These are phyloP conservation scores for Leavenworthia alabamica DNA, from an alignment of 345 rosid species.

Conservation along the genomic window DNA sequence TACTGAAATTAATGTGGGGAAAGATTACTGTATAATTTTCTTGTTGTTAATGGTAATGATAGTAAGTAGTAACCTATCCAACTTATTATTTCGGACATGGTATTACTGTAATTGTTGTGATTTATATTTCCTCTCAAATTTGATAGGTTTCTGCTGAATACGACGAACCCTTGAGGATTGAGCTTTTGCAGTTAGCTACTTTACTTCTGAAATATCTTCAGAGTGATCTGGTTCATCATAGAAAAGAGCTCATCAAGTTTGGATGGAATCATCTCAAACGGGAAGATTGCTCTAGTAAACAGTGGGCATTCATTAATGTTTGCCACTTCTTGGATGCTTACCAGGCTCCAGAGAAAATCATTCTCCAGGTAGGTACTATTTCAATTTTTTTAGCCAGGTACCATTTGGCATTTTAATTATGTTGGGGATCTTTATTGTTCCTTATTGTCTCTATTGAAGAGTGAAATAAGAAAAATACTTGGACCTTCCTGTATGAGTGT, in stretches of 20 bases:
- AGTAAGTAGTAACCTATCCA: not conserved
- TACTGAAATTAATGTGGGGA: not conserved
- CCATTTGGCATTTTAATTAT: not conserved
- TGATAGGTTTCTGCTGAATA: slow-evolving; percentile 92
- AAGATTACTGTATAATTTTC: slow-evolving; percentile 2
- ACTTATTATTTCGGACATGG: not conserved
- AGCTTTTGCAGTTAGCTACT: slow-evolving; percentile 96
- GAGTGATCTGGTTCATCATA: slow-evolving; percentile 80
- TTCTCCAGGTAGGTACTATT: slow-evolving; percentile 92
- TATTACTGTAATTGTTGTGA: not conserved
- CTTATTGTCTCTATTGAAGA: slow-evolving; percentile 5
- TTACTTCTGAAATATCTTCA: slow-evolving; percentile 92
- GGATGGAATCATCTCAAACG: slow-evolving; percentile 99
- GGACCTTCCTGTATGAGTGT: not conserved
- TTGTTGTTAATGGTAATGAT: not conserved
- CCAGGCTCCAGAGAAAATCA: slow-evolving; percentile 97
- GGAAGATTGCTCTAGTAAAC: slow-evolving; percentile 99
- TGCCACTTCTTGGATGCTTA: slow-evolving; percentile 98
- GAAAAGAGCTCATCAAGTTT: slow-evolving; percentile 96
- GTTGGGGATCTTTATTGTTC: slow-evolving; percentile 3
- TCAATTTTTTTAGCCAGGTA: not conserved
- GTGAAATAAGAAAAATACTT: not conserved
- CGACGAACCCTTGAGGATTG: slow-evolving; percentile 93
- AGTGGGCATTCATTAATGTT: slow-evolving; percentile 99
- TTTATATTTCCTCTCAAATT: slow-evolving; percentile 2